Base-by-base conservation (phyloP, 495 filamentous ascomycete genomes). In the Neurospora sp. region DNA sequence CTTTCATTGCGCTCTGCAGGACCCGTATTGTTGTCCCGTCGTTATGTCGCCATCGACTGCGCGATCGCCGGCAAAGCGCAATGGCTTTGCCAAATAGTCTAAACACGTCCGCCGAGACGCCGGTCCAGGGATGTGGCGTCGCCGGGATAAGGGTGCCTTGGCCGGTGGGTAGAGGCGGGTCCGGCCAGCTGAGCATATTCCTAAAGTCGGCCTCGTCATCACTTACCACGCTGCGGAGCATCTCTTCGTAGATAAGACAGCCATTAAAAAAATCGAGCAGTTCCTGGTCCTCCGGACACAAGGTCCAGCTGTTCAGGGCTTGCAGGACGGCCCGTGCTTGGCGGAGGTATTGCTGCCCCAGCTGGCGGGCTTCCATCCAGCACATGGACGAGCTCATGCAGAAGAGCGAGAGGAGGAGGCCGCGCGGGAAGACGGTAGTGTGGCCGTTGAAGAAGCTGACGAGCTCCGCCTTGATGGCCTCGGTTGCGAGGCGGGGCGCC, bases 341-440 rank as follows among this genome's bases (percentile, higher is more conserved):
- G 46, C 76, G 72, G 11, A 81, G 74, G 39, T 75, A 80, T 6
- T 76, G 76, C 14, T 77, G 73, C 0, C 80, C 80, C 9, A 81
- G 78, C 62, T 80, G 75, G 3, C 80, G 78, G 2, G 78, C 66
- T 37, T 81, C 80, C 72, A 81, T 73, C 80, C 80, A 81, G 62
- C 78, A 79, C 78, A 81, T 78, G 38, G 80, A 81, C 8, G 80
- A 81, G 40, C 80, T 81, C 80, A 81, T 79, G 72, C 80, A 81
- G 70, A 81, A 81, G 14, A 81, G 70, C 0, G 80, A 76, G 10
- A 81, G 23, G 14, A 81, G 72, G 11, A 81, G 74, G 69, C 77
- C 79, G 41, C 74, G 78, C 7, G 80, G 80, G 39, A 81, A 79
- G 40, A 69, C 66, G 35, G 73, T 41, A 27, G 27, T 35, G n/a